phyloP scores from a whole-genome alignment of 208 protist species.

The Trypanosoma brucei region DNA sequence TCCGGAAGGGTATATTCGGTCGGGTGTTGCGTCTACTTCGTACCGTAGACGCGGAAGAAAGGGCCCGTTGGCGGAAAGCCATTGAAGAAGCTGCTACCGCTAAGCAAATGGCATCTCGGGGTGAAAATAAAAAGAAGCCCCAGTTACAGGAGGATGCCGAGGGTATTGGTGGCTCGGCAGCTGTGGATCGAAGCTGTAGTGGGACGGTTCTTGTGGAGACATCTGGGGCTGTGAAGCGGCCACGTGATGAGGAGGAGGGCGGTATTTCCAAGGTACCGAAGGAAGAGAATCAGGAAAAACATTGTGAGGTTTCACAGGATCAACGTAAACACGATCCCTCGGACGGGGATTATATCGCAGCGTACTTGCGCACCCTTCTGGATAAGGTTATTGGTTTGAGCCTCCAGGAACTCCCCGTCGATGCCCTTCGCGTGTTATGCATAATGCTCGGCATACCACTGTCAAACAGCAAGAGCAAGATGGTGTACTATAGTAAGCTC shows the following conservation, averaged over 20 bases:
- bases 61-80: conserved; percentile 49
- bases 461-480: conserved; percentile 36
- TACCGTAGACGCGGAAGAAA: conserved; percentile 30
- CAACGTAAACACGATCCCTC: conserved; percentile 13
- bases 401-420: conserved; percentile 58
- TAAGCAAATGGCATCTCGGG: conserved; percentile 1
- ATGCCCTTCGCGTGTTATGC: conserved; percentile 65
- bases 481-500: conserved; percentile 69
- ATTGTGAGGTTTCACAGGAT: neutral
- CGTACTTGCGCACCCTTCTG: conserved; percentile 66
- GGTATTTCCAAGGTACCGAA: no score
- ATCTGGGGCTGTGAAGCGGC: conserved; percentile 4
- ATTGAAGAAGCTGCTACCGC: conserved; percentile 44
- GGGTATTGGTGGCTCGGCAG: conserved; percentile 4
- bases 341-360: conserved; percentile 51
- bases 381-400: conserved; percentile 73
- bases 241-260: conserved; percentile 8
- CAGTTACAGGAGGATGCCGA: neutral
- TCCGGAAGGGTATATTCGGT: conserved; percentile 84
- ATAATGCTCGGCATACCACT: conserved; percentile 64
- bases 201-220: neutral
- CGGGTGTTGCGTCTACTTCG: conserved; percentile 47
- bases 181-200: neutral
- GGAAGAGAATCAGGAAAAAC: neutral
- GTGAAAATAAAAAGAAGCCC: neutral